Conservation (phyloP, 345 rosid genomes). For the Gossypium anomalum region DNA sequence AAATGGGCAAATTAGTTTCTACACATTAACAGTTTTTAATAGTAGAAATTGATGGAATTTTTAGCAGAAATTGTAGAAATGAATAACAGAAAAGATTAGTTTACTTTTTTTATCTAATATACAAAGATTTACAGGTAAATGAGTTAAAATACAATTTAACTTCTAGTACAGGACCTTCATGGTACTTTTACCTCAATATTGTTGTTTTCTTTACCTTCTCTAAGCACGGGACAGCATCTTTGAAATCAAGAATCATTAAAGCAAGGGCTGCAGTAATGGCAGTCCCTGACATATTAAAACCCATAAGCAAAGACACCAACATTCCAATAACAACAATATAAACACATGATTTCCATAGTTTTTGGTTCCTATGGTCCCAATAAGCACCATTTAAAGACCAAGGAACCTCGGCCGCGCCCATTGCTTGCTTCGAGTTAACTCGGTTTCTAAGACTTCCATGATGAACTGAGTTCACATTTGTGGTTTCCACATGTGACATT, state of each 20-base stretch:
- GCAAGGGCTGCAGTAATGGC: slow-evolving; percentile 80
- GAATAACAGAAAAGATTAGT: too few relatives aligned
- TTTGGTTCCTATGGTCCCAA: slow-evolving; percentile 29
- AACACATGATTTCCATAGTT: slow-evolving; percentile 60
- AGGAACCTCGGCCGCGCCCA: slow-evolving; percentile 36
- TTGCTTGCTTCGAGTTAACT: slow-evolving; percentile 16
- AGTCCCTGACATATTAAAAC: slow-evolving; percentile 89
- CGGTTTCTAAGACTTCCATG: slow-evolving; percentile 43
- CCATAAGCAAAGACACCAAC: slow-evolving; percentile 59
- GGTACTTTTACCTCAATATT: too few relatives aligned
- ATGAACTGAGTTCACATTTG: background rate
- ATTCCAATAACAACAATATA: slow-evolving; percentile 61
- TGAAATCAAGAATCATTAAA: slow-evolving; percentile 78
- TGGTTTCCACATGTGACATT: slow-evolving; percentile 33
- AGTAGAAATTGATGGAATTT: too few relatives aligned
- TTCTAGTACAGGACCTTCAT: too few relatives aligned
- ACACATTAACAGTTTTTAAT: too few relatives aligned
- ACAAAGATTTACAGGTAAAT: too few relatives aligned
- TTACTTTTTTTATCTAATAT: too few relatives aligned
- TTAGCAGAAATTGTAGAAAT: too few relatives aligned
- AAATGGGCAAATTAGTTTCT: too few relatives aligned
- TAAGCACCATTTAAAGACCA: background rate
- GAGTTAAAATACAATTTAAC: too few relatives aligned
- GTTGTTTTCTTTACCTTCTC: slow-evolving; percentile 55
- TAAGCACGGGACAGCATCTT: slow-evolving; percentile 70